Percentiles rank a stretch among this genome's conserved stretches.
Evolutionary conservation across 495 filamentous ascomycete species (phyloP).

Genomic region (Aspergillus avenaceus): DNA sequence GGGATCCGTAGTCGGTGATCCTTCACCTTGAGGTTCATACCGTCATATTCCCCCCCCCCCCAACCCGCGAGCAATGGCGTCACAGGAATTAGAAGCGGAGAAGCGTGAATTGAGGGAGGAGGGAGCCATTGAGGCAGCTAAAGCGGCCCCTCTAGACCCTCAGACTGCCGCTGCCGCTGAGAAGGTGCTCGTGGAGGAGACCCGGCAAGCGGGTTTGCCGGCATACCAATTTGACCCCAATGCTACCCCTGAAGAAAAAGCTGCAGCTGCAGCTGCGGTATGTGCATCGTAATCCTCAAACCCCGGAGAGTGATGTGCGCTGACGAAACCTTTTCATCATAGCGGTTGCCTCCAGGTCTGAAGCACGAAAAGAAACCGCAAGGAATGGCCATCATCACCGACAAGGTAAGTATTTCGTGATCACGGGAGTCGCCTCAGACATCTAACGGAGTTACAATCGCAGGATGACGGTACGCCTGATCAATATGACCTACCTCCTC

Average conservation of each 20-base stretch:
- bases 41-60: slow-evolving; percentile 3
- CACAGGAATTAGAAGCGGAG: slow-evolving; percentile 27
- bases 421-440: not conserved
- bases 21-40: slow-evolving; percentile 10
- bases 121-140: slow-evolving; percentile 61
- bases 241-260: slow-evolving; percentile 80
- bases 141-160: slow-evolving; percentile 58
- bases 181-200: slow-evolving; percentile 66
- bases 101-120: slow-evolving; percentile 70
- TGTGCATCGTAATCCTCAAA: slow-evolving; percentile 23
- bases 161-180: slow-evolving; percentile 68
- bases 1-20: slow-evolving; percentile 15
- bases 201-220: slow-evolving; percentile 66
- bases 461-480: slow-evolving; percentile 65
- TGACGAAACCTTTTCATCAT: slow-evolving; percentile 13
- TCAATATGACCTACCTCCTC: slow-evolving; percentile 73
- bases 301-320: not conserved
- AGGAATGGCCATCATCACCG: slow-evolving; percentile 67
- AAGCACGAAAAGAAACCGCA: slow-evolving; percentile 61
- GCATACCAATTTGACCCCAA: slow-evolving; percentile 86
- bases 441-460: not conserved
- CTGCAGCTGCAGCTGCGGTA: slow-evolving; percentile 73
- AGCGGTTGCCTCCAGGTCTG: slow-evolving; percentile 60
- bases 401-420: slow-evolving; percentile 50
- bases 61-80: slow-evolving; percentile 33